Evolutionary conservation across 2,329 filamentous ascomycete genomes (phyloP).

Genomic region (Nothophoma quercina): DNA sequence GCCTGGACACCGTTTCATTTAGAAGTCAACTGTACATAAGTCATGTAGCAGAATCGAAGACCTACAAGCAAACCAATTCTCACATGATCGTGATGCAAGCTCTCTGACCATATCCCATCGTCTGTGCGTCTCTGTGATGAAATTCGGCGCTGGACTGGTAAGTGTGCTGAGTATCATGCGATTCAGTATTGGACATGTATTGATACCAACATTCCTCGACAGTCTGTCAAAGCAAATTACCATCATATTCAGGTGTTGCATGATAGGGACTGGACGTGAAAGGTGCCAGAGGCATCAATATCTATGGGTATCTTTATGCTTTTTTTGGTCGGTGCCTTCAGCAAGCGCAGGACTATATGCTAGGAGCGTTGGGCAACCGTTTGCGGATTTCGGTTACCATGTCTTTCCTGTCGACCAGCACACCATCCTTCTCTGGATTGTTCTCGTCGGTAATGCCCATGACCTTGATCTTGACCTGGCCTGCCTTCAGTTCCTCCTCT

Average conservation of each 20-base stretch:
- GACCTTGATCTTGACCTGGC: constrained; percentile 89
- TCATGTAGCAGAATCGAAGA: constrained; percentile 21
- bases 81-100: neutral
- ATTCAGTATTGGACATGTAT: neutral
- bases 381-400: constrained; percentile 70
- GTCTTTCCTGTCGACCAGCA: constrained; percentile 71
- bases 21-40: constrained; percentile 31
- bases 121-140: neutral
- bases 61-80: neutral
- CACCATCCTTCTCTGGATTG: constrained; percentile 89
- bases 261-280: neutral
- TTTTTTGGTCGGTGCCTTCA: neutral
- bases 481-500: constrained; percentile 83
- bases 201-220: neutral
- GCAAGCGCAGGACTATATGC: constrained; percentile 2
- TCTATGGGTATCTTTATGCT: constrained; percentile 30
- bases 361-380: constrained; percentile 50
- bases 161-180: neutral
- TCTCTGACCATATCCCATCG: neutral
- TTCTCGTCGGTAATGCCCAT: constrained; percentile 75
- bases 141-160: too few relatives aligned
- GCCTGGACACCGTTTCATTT: constrained; percentile 14
- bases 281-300: constrained; percentile 11
- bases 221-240: neutral
- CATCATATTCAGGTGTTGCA: neutral